Base-by-base conservation (phyloP, 2,329 filamentous ascomycete genomes). In the Microdochium nivale region DNA sequence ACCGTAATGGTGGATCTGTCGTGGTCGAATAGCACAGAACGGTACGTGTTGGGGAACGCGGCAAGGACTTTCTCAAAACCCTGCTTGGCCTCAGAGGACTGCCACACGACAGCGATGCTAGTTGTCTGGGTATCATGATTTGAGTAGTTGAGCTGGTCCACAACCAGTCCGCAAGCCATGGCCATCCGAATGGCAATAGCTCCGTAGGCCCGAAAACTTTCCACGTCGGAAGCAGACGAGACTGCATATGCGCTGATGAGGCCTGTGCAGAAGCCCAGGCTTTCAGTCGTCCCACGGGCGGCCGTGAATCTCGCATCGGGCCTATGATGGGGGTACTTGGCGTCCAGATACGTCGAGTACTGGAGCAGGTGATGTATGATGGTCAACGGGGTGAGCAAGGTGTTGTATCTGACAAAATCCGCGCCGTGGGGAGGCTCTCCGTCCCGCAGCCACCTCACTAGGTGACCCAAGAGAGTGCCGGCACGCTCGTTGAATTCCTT, bases 201-300 rank as follows among this genome's bases (percentile, higher is more conserved):
- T 0, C 66, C 70, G 53, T 71, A 63, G 8, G 57, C 52, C 25
- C 62, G 48, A n/a, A 75, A 58, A 1, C 71, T 59, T 0, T 51
- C 35, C 1, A 48, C 46, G 25, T 57, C 64, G 1, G 43, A 9
- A 16, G 66, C 58, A 53, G 63, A 59, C 0, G 70, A 60, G 1
- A 71, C 66, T 0, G 69, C 67, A 13, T 67, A 51, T 7, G 72
- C 67, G 40, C 56, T 63, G n/a, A 75, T 49, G 1, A 73, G 50
- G 0, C 72, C 71, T 1, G 64, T 65, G 33, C 72, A 75, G 49
- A 73, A 67, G 0, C 72, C 72, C 1, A 67, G 37, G 1, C 60
- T 60, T 55, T 64, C 59, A 25, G 53, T 49, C 55, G 57, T 16
- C 52, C 54, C 3, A 55, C 19, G 24, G 3, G 49, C 49, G 2